Evolutionary conservation across 2,329 filamentous ascomycete genomes (phyloP).

Genomic region (Westerdykella aurantiaca): DNA sequence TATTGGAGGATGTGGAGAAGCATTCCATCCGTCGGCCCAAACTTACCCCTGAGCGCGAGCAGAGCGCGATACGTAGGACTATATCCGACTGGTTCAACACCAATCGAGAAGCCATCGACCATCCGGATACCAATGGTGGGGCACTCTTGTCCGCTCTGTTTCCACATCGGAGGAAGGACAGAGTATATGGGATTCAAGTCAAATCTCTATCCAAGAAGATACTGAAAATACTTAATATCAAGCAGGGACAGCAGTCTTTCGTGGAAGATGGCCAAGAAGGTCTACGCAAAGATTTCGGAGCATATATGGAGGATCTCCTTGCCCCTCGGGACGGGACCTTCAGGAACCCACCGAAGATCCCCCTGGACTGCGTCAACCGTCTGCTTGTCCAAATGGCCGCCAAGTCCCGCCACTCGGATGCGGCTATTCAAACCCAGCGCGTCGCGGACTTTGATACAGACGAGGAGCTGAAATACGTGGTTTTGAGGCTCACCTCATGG

Average conservation of each 20-base stretch:
- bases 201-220: constrained; percentile 61
- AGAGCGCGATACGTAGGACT: constrained; percentile 25
- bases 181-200: constrained; percentile 67
- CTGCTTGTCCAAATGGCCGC: constrained; percentile 63
- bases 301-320: constrained; percentile 63
- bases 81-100: constrained; percentile 63
- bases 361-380: constrained; percentile 68
- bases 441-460: constrained; percentile 18
- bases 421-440: constrained; percentile 34
- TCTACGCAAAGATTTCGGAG: constrained; percentile 61
- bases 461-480: constrained; percentile 36
- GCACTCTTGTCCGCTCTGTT: constrained; percentile 71
- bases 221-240: constrained; percentile 59
- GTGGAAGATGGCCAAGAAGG: constrained; percentile 58
- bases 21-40: constrained; percentile 41
- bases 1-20: constrained; percentile 63
- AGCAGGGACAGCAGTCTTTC: constrained; percentile 54
- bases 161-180: constrained; percentile 68
- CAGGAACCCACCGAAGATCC: constrained; percentile 32
- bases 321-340: constrained; percentile 49
- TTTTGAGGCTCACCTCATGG: constrained; percentile 45
- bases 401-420: constrained; percentile 64
- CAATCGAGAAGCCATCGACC: constrained; percentile 55
- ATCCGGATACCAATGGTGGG: constrained; percentile 51
- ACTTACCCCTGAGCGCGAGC: constrained; percentile 27